phyloP scores from a whole-genome alignment of 495 filamentous ascomycete genomes.

The Elasticomyces elasticus region DNA sequence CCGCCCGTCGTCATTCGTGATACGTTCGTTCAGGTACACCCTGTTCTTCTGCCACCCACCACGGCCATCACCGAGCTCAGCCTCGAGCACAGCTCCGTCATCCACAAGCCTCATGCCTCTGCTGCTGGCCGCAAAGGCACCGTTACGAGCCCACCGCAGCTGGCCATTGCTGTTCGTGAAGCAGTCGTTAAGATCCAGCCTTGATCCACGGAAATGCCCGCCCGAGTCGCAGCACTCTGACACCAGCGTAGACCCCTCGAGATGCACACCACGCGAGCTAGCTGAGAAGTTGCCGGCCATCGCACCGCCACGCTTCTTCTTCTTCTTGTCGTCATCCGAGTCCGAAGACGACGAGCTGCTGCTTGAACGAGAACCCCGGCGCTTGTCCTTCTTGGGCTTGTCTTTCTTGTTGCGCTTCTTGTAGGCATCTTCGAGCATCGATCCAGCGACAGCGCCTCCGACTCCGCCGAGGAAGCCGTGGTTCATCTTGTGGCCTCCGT shows the following conservation, averaged over 20 bases:
- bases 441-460: conserved; percentile 30
- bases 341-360: conserved; percentile 11
- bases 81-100: conserved; percentile 1
- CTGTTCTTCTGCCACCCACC: conserved; percentile 3
- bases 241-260: conserved; percentile 6
- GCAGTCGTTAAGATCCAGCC: conserved; percentile 10
- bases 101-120: conserved; percentile 4
- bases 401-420: conserved; percentile 19
- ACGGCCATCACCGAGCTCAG: conserved; percentile 7
- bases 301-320: conserved; percentile 1
- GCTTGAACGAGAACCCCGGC: conserved; percentile 2
- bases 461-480: conserved; percentile 31
- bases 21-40: conserved; percentile 8
- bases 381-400: conserved; percentile 15
- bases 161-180: conserved; percentile 9
- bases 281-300: conserved; percentile 6
- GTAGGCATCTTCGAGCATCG: conserved; percentile 31
- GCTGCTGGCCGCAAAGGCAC: conserved; percentile 2
- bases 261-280: conserved; percentile 2
- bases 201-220: conserved; percentile 4
- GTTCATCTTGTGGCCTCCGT: conserved; percentile 30
- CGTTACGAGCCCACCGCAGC: conserved; percentile 2
- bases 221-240: conserved; percentile 3
- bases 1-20: conserved; percentile 12
- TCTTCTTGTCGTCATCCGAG: conserved; percentile 7